These are phyloP conservation scores for Fraxinus angustifolia DNA, from an alignment of 305 asterid genomes.

Conservation along the genomic window DNA sequence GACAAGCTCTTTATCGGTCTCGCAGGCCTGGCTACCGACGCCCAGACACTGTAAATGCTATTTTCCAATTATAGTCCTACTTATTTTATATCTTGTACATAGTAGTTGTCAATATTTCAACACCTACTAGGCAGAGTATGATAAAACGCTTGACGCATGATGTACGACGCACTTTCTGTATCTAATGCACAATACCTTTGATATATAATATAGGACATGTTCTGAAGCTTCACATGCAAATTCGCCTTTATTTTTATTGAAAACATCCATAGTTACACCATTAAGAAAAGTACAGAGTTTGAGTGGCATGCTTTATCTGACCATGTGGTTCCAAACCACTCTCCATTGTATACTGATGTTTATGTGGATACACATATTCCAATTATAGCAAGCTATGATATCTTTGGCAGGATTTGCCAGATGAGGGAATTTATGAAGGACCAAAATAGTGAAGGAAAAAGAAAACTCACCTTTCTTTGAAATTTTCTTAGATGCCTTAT, in stretches of 20 bases:
- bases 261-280: not conserved
- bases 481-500: not conserved
- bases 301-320: not conserved
- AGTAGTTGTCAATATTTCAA: not conserved
- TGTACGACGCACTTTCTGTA: not conserved
- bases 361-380: not conserved
- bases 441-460: not conserved
- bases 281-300: not conserved
- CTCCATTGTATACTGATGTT: not conserved
- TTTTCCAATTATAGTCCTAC: not conserved
- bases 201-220: not conserved
- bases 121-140: not conserved
- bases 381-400: not conserved
- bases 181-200: not conserved
- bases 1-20: conserved; percentile 86
- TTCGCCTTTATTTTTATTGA: not conserved
- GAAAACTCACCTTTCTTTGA: not conserved
- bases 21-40: conserved; percentile 82
- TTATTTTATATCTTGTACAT: not conserved
- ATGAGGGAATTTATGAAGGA: not conserved
- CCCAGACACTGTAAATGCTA: conserved; percentile 63
- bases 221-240: not conserved
- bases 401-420: not conserved
- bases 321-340: not conserved
- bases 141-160: not conserved